Evolutionary conservation across 768 basidiomycete species (phyloP), one percentile per base, ranked within the genome.

Genomic region (Tricholoma terreum): DNA sequence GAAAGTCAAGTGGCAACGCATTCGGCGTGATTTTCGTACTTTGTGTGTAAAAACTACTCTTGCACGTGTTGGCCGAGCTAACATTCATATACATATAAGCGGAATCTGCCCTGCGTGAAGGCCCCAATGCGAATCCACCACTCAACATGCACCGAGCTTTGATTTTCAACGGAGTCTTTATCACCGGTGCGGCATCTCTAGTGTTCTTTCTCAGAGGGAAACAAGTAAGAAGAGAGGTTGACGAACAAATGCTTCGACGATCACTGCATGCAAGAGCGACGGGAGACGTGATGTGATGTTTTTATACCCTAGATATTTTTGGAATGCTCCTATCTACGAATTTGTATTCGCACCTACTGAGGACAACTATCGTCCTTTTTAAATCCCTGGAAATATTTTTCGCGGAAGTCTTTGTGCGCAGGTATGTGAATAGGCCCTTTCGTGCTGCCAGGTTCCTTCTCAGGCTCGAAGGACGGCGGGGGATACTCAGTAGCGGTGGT

Each of bases 301-400:
- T 56, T 36, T 30, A 46, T 53, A n/a, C 33, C 12, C 8, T 35
- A 14, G 34, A 35, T 14, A 33, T 46, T 27, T 19, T 6, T 6
- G 12, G 3, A 31, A 36, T 21, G 33, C 15, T 6, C 6, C 34
- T 8, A 33, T 17, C 34, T n/a, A 14, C n/a, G 19, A 14, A 22
- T 10, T 9, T 24, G 14, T 21, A 27, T 24, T 27, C 7, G 34
- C 10, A 15, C 31, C 27, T n/a, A 19, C 10, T 12, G n/a, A 42
- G 48, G 17, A 33, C 42, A 12, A 10, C 5, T 46, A 22, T 48
- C 56, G 27, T 69, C 67, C 56, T 79, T 83, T 60, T 78, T 87
- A 71, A 95, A 94, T 0, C 90, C 87, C 54, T 86, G 84, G 61
- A 93, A 93, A 69, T 92, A 96, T 66, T 93, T 92, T 61, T 88